Evolutionary conservation across 495 filamentous ascomycete genomes (phyloP), one percentile per base, ranked within the genome.

Genomic region (Diplogelasinospora grovesii): DNA sequence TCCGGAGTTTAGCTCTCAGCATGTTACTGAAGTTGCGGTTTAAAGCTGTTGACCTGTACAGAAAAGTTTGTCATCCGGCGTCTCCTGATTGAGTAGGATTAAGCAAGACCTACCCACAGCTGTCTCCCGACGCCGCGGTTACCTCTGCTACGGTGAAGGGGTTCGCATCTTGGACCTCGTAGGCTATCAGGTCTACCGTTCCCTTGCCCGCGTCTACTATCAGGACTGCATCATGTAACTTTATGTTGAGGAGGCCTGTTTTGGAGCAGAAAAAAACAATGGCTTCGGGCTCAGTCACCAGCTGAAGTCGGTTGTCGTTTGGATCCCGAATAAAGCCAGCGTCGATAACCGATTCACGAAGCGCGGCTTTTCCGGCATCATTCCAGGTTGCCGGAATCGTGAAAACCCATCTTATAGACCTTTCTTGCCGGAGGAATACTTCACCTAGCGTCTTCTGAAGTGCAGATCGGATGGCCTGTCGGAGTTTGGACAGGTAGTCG

Each of bases 11-110:
- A 15, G 81, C 81, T 22, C 81, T 69, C 22, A 85, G 63, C 40
- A 85, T 85, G 61, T 84, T 85, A 60, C 75, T 80, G 54, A 85
- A 85, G 54, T 85, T 85, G 25, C 81, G 69, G 64, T 84, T 84
- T 19, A 85, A 74, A 4, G 81, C 81, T 8, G 81, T 85, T 33
- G 79, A 83, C 43, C 81, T 80, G 56, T 80, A 85, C 13, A n/a
- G n/a, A n/a, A n/a, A n/a, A n/a, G n/a, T n/a, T n/a, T n/a, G n/a
- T n/a, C n/a, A n/a, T n/a, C n/a, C n/a, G n/a, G n/a, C n/a, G n/a
- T n/a, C n/a, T n/a, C n/a, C n/a, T n/a, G n/a, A n/a, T n/a, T n/a
- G n/a, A n/a, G n/a, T n/a, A n/a, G n/a, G n/a, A n/a, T n/a, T n/a
- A n/a, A n/a, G n/a, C n/a, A n/a, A n/a, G n/a, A n/a, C n/a, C n/a